Percentiles rank a stretch among this genome's conserved stretches.
Conservation (phyloP, 169 alveolate genomes). For the Plasmodium fragile region DNA sequence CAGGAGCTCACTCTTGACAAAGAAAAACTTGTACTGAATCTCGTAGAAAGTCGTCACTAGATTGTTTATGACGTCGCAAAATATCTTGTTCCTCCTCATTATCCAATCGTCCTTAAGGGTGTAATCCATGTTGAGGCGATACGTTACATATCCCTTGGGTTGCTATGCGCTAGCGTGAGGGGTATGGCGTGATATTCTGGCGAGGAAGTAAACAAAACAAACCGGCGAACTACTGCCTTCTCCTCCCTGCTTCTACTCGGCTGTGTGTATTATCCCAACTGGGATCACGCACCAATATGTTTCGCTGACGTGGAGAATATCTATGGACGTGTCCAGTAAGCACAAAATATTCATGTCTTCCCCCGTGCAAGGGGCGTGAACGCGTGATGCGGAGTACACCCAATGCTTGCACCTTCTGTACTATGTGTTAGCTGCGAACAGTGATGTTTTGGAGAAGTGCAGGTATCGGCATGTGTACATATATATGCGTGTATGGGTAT, state of each 20-base stretch:
- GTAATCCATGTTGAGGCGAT: constrained; percentile 5
- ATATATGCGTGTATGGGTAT: neutral
- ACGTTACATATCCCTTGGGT: neutral
- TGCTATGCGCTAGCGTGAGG: neutral
- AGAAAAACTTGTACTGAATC: constrained; percentile 33
- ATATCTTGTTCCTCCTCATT: constrained; percentile 14
- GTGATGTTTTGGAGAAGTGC: neutral
- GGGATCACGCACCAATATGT: neutral
- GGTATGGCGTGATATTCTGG: neutral
- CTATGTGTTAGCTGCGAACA: neutral
- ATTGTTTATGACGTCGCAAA: constrained; percentile 32
- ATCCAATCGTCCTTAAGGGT: constrained; percentile 33
- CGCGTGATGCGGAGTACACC: neutral
- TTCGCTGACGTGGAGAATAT: neutral
- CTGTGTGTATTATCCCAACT: neutral
- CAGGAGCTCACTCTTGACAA: constrained; percentile 7
- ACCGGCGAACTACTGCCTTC: neutral
- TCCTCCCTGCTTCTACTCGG: neutral
- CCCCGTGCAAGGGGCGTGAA: neutral
- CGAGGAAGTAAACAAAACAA: neutral
- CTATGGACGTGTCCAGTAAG: neutral
- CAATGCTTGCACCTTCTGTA: neutral
- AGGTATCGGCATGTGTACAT: neutral
- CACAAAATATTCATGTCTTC: neutral
- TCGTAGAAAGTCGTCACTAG: constrained; percentile 32